Base-by-base conservation (phyloP, 2,329 filamentous ascomycete genomes). In the Fusarium falciforme region DNA sequence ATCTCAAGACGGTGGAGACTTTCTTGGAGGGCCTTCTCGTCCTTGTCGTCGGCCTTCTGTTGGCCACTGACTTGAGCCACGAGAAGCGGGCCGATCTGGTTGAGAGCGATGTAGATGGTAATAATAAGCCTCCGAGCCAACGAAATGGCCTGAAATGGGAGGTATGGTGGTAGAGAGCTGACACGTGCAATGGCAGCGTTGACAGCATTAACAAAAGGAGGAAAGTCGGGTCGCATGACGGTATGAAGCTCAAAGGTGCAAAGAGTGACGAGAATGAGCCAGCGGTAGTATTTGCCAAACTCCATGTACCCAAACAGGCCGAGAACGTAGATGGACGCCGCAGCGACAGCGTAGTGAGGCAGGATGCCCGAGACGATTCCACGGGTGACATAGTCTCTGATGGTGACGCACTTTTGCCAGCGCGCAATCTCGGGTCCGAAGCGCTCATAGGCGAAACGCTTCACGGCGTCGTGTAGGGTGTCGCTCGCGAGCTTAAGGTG, bases 361-460 rank as follows among this genome's bases (percentile, higher is more conserved):
- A 90, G 75, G 16, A 91, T 84, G 12, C 82, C 81, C 73, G 89
- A 87, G n/a, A 94, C 68, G 64, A 85, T 84, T 64, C 94, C 95
- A 16, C 87, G 85, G 61, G 89, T 85, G 57, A 97, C 86, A 80
- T 90, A 97, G 80, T 98, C 95, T 68, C 89, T 88, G 65, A 93
- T 84, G 0, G 93, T 94, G 62, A 87, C 84, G 83, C 91, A 93
- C 73, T 89, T 86, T 73, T 88, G 85, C 92, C 92, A 96, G 10
- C 82, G 80, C 14, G 92, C 82, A 22, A 95, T 87, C 31, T 90
- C 90, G 1, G 94, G 92, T 0, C 95, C 95, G 81, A 98, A 95
- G 57, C 94, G 91, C 80, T 98, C 94, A 83, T 98, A 98, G 9
- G 94, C 95, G 81, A 96, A 97, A 65, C 94, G 89, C 78, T 89